These are phyloP conservation scores for Sarcodon aspratus DNA, from an alignment of 768 basidiomycete genomes.

Conservation along the genomic window DNA sequence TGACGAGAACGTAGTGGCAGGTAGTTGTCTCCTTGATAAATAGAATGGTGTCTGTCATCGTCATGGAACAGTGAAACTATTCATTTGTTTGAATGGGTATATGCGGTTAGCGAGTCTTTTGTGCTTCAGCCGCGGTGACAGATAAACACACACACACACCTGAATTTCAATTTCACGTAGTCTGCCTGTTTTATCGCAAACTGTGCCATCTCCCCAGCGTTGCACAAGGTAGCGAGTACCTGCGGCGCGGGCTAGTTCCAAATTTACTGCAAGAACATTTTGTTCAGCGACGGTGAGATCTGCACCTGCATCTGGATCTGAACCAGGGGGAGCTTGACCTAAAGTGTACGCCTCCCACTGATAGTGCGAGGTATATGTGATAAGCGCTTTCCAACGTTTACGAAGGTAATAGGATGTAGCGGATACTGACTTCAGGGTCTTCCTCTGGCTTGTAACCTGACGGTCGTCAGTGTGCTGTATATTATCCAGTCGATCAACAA, in stretches of 20 bases:
- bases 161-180: constrained; percentile 91
- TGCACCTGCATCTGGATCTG: constrained; percentile 41
- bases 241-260: constrained; percentile 69
- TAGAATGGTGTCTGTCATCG: constrained; percentile 80
- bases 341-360: constrained; percentile 74
- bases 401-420: constrained; percentile 12
- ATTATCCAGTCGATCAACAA: constrained; percentile 1
- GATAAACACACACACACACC: constrained; percentile 30
- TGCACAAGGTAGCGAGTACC: constrained; percentile 90
- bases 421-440: constrained; percentile 62
- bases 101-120: constrained; percentile 5
- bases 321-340: constrained; percentile 47
- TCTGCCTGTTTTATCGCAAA: constrained; percentile 87
- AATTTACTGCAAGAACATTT: constrained; percentile 50
- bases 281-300: constrained; percentile 59
- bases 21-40: constrained; percentile 91
- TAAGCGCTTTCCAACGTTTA: too few species aligned
- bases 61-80: constrained; percentile 94
- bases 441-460: constrained; percentile 73
- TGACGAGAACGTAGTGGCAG: constrained; percentile 88
- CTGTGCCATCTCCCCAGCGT: constrained; percentile 82
- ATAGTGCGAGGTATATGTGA: constrained; percentile 3
- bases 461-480: constrained; percentile 6
- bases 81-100: neutral
- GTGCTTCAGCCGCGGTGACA: neutral